A percentile compares a stretch with the other conserved stretches of the same genome.
phyloP scores from a whole-genome alignment of 352 stramenopile species.

The Phytophthora citricola region DNA sequence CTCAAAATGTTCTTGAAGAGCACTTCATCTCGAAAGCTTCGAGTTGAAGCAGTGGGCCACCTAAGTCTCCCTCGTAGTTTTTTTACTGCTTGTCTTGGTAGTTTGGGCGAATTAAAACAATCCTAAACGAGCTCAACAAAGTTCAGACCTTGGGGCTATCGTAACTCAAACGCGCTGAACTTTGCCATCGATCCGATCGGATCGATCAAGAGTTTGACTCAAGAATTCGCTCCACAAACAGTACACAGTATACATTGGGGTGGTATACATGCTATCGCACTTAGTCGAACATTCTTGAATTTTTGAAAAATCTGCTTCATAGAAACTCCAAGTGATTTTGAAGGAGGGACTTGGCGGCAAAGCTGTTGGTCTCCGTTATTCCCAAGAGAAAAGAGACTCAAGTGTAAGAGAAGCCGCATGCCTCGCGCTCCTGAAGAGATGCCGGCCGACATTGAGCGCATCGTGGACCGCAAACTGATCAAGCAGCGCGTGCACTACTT shows the following conservation, averaged over 20 bases:
- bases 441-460: conserved; percentile 77
- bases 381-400: conserved; percentile 11
- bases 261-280: not conserved
- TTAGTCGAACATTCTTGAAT: not conserved
- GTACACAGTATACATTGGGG: not conserved
- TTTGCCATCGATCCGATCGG: not conserved
- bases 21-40: too few species aligned
- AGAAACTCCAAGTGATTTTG: conserved; percentile 6
- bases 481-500: conserved; percentile 86
- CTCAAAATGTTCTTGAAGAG: too few species aligned
- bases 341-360: conserved; percentile 15
- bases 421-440: conserved; percentile 33
- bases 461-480: conserved; percentile 84
- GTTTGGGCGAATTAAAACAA: too few species aligned
- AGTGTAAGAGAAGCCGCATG: not conserved
- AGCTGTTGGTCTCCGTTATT: conserved; percentile 30
- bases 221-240: too few species aligned
- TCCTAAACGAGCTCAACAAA: too few species aligned
- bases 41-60: too few species aligned
- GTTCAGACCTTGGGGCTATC: too few species aligned
- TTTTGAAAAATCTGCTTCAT: conserved; percentile 1
- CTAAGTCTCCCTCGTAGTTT: too few species aligned
- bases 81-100: too few species aligned
- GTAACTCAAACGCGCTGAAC: not conserved
- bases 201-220: too few species aligned